Percentiles rank a stretch among this genome's conserved stretches.
phyloP scores from a whole-genome alignment of 176 grass and related monocot genomes.

The Oryza meridionalis region DNA sequence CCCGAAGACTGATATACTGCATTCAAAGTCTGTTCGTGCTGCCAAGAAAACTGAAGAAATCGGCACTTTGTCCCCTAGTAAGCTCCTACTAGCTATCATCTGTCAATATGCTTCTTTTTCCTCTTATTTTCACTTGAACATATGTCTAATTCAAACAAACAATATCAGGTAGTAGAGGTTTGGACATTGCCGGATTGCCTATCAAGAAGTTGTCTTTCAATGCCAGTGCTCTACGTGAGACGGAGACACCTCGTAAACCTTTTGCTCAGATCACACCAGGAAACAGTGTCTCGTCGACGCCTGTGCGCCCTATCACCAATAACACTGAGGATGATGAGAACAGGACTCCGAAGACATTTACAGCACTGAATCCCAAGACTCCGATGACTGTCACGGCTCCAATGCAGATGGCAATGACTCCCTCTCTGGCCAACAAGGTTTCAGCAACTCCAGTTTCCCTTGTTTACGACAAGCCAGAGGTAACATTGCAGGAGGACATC shows the following conservation, averaged over 20 bases:
- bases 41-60: conserved; percentile 65
- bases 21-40: conserved; percentile 56
- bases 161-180: conserved; percentile 58
- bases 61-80: conserved; percentile 67
- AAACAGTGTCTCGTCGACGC: conserved; percentile 47
- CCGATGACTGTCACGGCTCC: conserved; percentile 45
- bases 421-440: conserved; percentile 43
- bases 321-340: conserved; percentile 49
- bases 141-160: conserved; percentile 27
- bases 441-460: conserved; percentile 36
- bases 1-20: conserved; percentile 52
- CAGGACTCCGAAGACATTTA: conserved; percentile 47
- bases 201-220: conserved; percentile 77
- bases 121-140: not conserved
- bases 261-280: conserved; percentile 61
- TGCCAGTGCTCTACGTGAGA: conserved; percentile 43
- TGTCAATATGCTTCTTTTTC: not conserved
- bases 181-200: conserved; percentile 61
- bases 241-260: conserved; percentile 67
- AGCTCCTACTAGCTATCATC: conserved; percentile 20
- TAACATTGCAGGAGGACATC: conserved; percentile 34
- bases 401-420: conserved; percentile 67
- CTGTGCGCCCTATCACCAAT: conserved; percentile 28
- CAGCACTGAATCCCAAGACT: conserved; percentile 48
- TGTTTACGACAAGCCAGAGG: conserved; percentile 40